Conservation (phyloP, 1,284 basidiomycete species). For the Fomitopsis pinicola region DNA sequence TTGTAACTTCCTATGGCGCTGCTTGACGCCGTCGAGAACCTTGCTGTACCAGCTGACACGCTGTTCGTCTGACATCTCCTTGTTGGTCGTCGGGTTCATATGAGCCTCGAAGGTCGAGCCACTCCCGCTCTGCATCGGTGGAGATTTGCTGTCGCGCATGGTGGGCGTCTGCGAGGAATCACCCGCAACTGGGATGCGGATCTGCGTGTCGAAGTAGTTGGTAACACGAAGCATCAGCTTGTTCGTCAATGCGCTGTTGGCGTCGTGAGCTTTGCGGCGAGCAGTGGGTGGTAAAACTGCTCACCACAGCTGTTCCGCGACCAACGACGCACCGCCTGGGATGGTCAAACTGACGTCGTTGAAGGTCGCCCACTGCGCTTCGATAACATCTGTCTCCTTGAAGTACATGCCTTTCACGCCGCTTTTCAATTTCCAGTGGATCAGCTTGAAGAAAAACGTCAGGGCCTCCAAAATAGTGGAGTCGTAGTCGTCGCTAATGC, state of each 20-base stretch:
- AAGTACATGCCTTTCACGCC: constrained; percentile 92
- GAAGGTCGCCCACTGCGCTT: constrained; percentile 95
- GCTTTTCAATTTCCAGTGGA: constrained; percentile 95
- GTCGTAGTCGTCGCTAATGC: constrained; percentile 90
- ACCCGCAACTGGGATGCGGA: constrained; percentile 64
- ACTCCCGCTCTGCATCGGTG: constrained; percentile 10
- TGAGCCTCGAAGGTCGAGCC: constrained; percentile 19
- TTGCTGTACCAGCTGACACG: constrained; percentile 89
- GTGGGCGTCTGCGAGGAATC: constrained; percentile 13
- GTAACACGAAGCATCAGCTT: constrained; percentile 88
- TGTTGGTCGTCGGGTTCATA: constrained; percentile 18
- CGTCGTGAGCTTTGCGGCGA: constrained; percentile 1
- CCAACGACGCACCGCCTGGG: constrained; percentile 84
- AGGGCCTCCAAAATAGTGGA: constrained; percentile 85
- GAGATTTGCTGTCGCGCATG: constrained; percentile 13
- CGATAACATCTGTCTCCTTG: constrained; percentile 96
- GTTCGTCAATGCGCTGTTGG: constrained; percentile 75
- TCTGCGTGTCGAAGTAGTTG: constrained; percentile 92
- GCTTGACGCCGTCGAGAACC: constrained; percentile 89
- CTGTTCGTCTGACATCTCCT: constrained; percentile 74
- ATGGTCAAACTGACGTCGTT: constrained; percentile 91
- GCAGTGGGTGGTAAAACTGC: constrained; percentile 11
- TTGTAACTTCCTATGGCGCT: constrained; percentile 92
- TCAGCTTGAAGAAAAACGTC: constrained; percentile 88
- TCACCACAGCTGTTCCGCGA: constrained; percentile 93